phyloP scores from a whole-genome alignment of 1,139 yeast genomes.

The Pichia sp. region DNA sequence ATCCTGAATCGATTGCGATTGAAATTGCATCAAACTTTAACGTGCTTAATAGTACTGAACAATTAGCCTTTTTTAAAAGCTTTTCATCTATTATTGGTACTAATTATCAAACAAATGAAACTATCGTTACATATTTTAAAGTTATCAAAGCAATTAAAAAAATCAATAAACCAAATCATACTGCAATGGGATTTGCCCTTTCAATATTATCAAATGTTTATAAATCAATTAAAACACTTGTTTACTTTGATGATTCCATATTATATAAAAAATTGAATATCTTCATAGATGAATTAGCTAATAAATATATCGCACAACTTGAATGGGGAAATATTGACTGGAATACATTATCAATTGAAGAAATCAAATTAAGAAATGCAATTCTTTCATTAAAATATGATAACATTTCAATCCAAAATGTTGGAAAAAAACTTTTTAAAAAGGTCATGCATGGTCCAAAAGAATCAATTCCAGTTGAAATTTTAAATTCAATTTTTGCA shows the following conservation, averaged over 20 bases:
- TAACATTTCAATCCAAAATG: constrained; percentile 29
- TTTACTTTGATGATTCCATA: constrained; percentile 25
- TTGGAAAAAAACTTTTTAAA: constrained; percentile 40
- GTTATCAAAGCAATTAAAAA: constrained; percentile 29
- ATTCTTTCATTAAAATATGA: constrained; percentile 35
- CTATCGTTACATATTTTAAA: constrained; percentile 30
- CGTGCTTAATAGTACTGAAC: constrained; percentile 30
- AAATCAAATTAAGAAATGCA: constrained; percentile 37
- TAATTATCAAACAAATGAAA: constrained; percentile 26
- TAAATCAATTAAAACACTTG: constrained; percentile 27
- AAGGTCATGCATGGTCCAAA: constrained; percentile 45
- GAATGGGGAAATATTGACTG: constrained; percentile 25
- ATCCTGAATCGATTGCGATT: constrained; percentile 18
- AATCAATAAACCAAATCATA: constrained; percentile 20
- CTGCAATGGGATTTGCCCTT: constrained; percentile 28
- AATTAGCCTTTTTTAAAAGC: constrained; percentile 35
- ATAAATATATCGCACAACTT: constrained; percentile 21
- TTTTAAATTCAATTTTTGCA: constrained; percentile 35
- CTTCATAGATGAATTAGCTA: constrained; percentile 22
- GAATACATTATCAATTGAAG: constrained; percentile 24
- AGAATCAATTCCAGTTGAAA: constrained; percentile 42
- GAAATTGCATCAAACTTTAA: constrained; percentile 21
- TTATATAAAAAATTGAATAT: constrained; percentile 23
- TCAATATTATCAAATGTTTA: constrained; percentile 32
- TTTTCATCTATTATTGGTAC: constrained; percentile 32